Conservation (phyloP, 2,329 filamentous ascomycete genomes). For the Monilinia fructigena region DNA sequence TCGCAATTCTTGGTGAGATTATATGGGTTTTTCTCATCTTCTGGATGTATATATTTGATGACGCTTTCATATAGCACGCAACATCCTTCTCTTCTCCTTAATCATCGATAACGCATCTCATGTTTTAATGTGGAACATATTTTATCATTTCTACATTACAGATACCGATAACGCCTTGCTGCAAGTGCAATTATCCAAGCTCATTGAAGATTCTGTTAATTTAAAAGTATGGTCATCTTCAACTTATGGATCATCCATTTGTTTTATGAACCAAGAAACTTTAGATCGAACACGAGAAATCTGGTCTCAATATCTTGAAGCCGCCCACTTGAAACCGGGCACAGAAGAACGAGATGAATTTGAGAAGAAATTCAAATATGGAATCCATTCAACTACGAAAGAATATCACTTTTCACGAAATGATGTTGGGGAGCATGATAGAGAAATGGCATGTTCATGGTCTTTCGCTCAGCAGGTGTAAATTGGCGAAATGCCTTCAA, state of each 20-base stretch:
- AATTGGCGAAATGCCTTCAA: not conserved
- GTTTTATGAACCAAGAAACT: constrained; percentile 18
- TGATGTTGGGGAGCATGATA: not conserved
- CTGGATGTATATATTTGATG: not conserved
- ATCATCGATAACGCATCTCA: constrained; percentile 15
- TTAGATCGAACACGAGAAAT: constrained; percentile 14
- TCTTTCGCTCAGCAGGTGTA: constrained; percentile 11
- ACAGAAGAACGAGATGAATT: not conserved
- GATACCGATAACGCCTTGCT: constrained; percentile 11
- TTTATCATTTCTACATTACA: constrained; percentile 22
- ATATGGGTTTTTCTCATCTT: not conserved
- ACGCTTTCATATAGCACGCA: constrained; percentile 19
- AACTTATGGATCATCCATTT: constrained; percentile 14
- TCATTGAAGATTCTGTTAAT: constrained; percentile 7
- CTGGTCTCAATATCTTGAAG: constrained; percentile 14
- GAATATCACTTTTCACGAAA: not conserved
- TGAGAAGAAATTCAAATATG: not conserved
- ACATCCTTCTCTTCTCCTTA: constrained; percentile 19
- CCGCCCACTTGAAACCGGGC: not conserved
- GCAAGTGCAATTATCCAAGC: constrained; percentile 11
- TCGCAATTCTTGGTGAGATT: constrained; percentile 6
- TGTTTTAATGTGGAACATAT: constrained; percentile 21
- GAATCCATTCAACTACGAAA: not conserved
- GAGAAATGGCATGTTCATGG: not conserved
- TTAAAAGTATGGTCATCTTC: constrained; percentile 16